phyloP scores from a whole-genome alignment of 345 rosid genomes.

The Moricandia arvensis region DNA sequence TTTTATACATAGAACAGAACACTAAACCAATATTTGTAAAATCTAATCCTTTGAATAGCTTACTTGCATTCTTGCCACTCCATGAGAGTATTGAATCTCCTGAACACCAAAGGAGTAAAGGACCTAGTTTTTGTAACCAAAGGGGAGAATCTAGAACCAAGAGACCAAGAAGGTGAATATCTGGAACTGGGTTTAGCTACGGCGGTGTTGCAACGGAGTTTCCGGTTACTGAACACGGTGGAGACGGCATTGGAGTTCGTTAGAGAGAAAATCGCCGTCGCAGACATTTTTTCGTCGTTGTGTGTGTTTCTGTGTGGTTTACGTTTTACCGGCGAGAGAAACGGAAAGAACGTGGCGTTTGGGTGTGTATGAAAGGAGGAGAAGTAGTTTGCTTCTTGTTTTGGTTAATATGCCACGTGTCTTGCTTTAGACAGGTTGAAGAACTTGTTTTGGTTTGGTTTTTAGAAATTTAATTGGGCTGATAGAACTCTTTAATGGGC shows the following conservation, averaged over 20 bases:
- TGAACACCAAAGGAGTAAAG: not conserved
- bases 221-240: conserved; percentile 1
- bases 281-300: conserved; percentile 44
- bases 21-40: too few relatives aligned
- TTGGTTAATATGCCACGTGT: not conserved
- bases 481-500: not conserved
- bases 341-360: conserved; percentile 3
- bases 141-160: conserved; percentile 41
- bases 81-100: conserved; percentile 50
- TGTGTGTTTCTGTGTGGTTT: conserved; percentile 18
- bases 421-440: not conserved
- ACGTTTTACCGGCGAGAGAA: conserved; percentile 23
- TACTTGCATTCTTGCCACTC: conserved; percentile 94
- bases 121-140: conserved; percentile 40
- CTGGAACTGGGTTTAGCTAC: conserved; percentile 26
- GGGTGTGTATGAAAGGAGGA: not conserved
- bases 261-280: conserved; percentile 42
- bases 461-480: not conserved
- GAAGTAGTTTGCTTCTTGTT: not conserved
- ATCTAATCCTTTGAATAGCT: not conserved
- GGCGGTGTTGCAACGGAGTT: conserved; percentile 6
- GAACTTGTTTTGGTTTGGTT: not conserved
- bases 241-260: conserved; percentile 32
- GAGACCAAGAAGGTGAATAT: not conserved
- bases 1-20: not conserved